phyloP scores from a whole-genome alignment of 345 rosid species.

The Physaria fendleri region DNA sequence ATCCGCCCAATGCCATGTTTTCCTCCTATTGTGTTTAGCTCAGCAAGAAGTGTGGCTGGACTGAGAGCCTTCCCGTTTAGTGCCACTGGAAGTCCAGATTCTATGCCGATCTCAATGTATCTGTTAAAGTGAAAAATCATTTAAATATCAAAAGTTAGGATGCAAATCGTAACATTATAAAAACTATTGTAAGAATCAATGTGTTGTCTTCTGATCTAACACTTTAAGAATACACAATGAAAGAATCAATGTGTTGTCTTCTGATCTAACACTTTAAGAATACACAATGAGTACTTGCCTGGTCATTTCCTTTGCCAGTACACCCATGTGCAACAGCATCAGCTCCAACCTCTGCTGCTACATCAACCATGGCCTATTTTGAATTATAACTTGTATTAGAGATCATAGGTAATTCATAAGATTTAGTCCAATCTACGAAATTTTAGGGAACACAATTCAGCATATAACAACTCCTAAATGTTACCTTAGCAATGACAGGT shows the following conservation, averaged over 20 bases:
- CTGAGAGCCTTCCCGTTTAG: slow-evolving; percentile 58
- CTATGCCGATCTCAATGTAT: slow-evolving; percentile 64
- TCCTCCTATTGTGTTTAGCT: slow-evolving; percentile 73
- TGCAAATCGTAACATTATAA: background rate
- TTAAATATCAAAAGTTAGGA: slow-evolving; percentile 2
- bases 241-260: background rate
- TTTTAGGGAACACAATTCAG: background rate
- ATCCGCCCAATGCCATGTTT: slow-evolving; percentile 79
- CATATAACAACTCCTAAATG: background rate
- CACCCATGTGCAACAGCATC: slow-evolving; percentile 98
- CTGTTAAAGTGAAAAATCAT: slow-evolving; percentile 37
- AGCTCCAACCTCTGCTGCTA: slow-evolving; percentile 94
- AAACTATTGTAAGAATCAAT: too few relatives aligned
- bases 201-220: too few relatives aligned
- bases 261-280: background rate
- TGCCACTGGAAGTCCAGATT: slow-evolving; percentile 67
- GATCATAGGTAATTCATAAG: background rate
- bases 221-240: too few relatives aligned
- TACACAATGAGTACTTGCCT: slow-evolving; percentile 40
- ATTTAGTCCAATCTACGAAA: background rate
- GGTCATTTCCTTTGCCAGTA: slow-evolving; percentile 99
- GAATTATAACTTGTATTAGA: slow-evolving; percentile 3
- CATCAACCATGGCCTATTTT: slow-evolving; percentile 97
- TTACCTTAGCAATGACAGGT: slow-evolving; percentile 93
- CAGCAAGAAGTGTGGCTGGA: slow-evolving; percentile 68